Evolutionary conservation across 2,329 filamentous ascomycete genomes (phyloP).

Genomic region (Arthrobotrys sinensis): DNA sequence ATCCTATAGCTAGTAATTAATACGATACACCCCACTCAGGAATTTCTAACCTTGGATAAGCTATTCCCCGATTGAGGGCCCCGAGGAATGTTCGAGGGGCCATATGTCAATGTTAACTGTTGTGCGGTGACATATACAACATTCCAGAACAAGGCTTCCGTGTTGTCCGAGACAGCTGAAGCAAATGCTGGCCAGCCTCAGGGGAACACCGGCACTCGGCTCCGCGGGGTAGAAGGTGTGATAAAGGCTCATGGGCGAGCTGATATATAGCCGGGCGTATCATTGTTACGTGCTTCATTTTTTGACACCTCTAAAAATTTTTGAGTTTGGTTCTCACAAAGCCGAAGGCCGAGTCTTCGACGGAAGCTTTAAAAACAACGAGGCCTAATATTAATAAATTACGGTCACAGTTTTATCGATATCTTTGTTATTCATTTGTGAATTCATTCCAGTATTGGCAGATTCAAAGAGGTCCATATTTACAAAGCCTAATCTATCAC

Average conservation of each 20-base stretch:
- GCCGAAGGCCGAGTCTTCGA: too few relatives aligned
- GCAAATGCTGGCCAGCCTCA: constrained; percentile 29
- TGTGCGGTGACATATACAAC: constrained; percentile 17
- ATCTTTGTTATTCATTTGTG: too few relatives aligned
- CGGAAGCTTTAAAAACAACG: too few relatives aligned
- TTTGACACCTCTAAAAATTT: not conserved
- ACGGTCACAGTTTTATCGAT: too few relatives aligned
- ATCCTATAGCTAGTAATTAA: too few relatives aligned
- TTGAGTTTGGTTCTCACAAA: too few relatives aligned
- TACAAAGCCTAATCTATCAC: too few relatives aligned
- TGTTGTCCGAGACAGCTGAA: constrained; percentile 28
- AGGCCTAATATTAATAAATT: too few relatives aligned
- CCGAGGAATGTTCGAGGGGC: constrained; percentile 42
- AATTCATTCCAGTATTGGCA: too few relatives aligned
- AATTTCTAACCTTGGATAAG: constrained; percentile 16
- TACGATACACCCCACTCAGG: not conserved
- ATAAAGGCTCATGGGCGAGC: not conserved
- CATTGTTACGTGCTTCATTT: not conserved
- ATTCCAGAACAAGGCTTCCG: constrained; percentile 36
- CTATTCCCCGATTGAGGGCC: not conserved
- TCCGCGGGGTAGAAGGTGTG: not conserved
- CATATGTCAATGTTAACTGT: not conserved
- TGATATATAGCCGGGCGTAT: not conserved
- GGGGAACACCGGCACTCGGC: not conserved
- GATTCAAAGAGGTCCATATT: too few relatives aligned